A percentile compares a stretch with the other conserved stretches of the same genome.
phyloP scores from a whole-genome alignment of 768 basidiomycete species.

The Leccinellum albellum region DNA sequence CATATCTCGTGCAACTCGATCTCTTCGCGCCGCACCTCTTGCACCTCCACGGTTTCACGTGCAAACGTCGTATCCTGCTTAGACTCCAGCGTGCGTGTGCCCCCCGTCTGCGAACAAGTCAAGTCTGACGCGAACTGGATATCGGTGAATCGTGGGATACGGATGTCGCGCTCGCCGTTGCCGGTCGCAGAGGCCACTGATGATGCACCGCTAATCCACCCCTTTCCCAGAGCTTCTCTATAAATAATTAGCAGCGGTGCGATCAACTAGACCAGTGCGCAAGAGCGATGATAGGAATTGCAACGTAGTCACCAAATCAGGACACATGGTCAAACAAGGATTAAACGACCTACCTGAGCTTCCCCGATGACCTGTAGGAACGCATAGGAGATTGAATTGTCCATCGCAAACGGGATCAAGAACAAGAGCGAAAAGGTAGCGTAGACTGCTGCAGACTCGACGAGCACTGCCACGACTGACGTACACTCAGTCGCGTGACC shows the following conservation, averaged over 20 bases:
- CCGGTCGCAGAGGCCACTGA: neutral
- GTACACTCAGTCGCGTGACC: conserved; percentile 24
- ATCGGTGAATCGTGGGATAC: conserved; percentile 17
- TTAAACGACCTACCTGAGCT: conserved; percentile 25
- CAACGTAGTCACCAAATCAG: neutral
- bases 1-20: conserved; percentile 7
- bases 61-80: conserved; percentile 5
- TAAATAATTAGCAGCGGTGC: conserved; percentile 38
- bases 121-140: conserved; percentile 22
- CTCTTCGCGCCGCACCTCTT: conserved; percentile 65
- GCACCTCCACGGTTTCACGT: conserved; percentile 35
- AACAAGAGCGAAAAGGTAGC: conserved; percentile 26
- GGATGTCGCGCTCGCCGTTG: conserved; percentile 6
- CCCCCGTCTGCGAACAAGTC: neutral
- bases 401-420: conserved; percentile 23
- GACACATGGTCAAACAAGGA: neutral
- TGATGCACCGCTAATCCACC: conserved; percentile 28
- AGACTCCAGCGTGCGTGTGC: conserved; percentile 4
- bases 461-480: conserved; percentile 22
- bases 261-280: conserved; percentile 26
- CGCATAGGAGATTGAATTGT: conserved; percentile 26
- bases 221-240: conserved; percentile 36
- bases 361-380: conserved; percentile 35
- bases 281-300: neutral
- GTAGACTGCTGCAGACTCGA: conserved; percentile 31